Evolutionary conservation across 306 rosid species (phyloP).

Genomic region (Malus sieversii): DNA sequence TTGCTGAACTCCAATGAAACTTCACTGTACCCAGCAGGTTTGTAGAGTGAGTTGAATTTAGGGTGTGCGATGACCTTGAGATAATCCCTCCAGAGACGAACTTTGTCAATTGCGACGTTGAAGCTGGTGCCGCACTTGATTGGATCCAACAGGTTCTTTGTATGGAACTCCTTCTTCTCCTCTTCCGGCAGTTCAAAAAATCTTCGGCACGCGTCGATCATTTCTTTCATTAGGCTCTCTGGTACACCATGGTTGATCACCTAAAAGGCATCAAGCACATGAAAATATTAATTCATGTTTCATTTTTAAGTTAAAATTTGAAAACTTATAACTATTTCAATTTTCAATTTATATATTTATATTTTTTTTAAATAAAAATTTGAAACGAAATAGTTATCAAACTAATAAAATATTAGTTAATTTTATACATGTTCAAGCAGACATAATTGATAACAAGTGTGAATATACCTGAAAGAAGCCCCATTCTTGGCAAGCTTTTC

Average conservation of each 20-base stretch:
- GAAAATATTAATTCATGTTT: background rate
- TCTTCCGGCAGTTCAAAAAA: constrained; percentile 14
- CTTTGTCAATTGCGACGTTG: constrained; percentile 29
- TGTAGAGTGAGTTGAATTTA: constrained; percentile 35
- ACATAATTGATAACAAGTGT: background rate
- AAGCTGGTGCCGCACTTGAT: constrained; percentile 44
- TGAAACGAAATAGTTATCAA: too few species aligned
- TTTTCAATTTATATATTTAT: too few species aligned
- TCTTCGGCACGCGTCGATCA: constrained; percentile 8
- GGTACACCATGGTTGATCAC: constrained; percentile 27
- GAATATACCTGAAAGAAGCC: constrained; percentile 29
- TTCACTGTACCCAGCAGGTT: constrained; percentile 37
- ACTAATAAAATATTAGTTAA: too few species aligned
- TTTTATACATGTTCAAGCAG: too few species aligned
- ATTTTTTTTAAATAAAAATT: too few species aligned
- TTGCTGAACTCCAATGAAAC: constrained; percentile 29
- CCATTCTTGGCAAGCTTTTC: constrained; percentile 30
- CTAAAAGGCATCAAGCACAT: background rate
- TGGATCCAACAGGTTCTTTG: background rate
- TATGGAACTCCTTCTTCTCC: constrained; percentile 10
- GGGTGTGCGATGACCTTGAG: constrained; percentile 40
- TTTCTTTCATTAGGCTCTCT: constrained; percentile 23
- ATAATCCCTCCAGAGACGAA: constrained; percentile 49
- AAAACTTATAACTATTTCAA: too few species aligned
- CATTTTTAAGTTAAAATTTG: too few species aligned